Base-by-base conservation (phyloP, 2,329 filamentous ascomycete genomes). In the Lecanicillium sp. region DNA sequence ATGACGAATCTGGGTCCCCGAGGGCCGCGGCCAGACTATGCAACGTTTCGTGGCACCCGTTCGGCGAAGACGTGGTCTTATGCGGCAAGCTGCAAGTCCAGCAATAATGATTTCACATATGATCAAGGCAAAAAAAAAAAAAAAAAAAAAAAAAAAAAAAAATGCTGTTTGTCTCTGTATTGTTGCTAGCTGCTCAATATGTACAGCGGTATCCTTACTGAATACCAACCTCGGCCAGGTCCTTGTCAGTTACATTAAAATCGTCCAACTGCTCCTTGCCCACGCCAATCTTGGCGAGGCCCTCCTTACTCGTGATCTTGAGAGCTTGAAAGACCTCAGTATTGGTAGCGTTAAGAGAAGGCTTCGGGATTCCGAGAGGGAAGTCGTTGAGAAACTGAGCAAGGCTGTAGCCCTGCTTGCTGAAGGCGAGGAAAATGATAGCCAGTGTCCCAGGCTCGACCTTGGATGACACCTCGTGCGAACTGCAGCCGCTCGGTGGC, bases 21-120 rank as follows among this genome's bases (percentile, higher is more conserved):
- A 65, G 78, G 40, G 74, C 84, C 6, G 82, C 81, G 1, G 79
- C 84, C 14, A 81, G 83, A 55, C 71, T 94, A 39, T 72, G 67
- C 38, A 72, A 83, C 47, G 81, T 88, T 10, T 75, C 69, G 50
- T 95, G 89, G 89, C 74, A 81, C 45, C 86, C 86, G 27, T 75
- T 95, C 51, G 90, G 87, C 3, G 82, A 88, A 50, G 90, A 95
- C 64, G 82, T 90, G 21, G 86, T 95, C 1, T 73, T 95, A 53
- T 93, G 86, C 61, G 89, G 88, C 20, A 78, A 72, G 49, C 69
- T 85, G 47, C 55, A 58, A 44, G 38, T 50, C n/a, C n/a, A n/a
- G n/a, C n/a, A n/a, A n/a, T n/a, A n/a, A n/a, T n/a, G n/a, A n/a
- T n/a, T n/a, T n/a, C n/a, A n/a, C n/a, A n/a, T n/a, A n/a, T n/a